These are phyloP conservation scores for Oryza glumipatula DNA, from an alignment of 176 grass and related monocot species.

Conservation along the genomic window DNA sequence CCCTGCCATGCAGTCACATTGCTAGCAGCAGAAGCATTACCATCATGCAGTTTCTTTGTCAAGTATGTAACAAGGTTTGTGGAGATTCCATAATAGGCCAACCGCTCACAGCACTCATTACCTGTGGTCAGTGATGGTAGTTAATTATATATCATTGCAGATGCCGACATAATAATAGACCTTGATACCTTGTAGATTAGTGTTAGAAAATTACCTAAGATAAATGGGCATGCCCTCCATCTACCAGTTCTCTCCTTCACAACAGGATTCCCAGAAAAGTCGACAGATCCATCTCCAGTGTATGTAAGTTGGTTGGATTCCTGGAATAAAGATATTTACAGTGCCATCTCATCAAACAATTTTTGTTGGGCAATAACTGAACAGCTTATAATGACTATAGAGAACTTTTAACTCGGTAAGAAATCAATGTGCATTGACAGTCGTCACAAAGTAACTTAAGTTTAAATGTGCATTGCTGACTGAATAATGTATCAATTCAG, in stretches of 20 bases:
- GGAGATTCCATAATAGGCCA: conserved; percentile 86
- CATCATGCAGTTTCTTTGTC: conserved; percentile 80
- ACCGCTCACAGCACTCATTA: conserved; percentile 84
- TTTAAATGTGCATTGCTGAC: background rate
- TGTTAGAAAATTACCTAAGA: conserved; percentile 57
- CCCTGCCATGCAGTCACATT: conserved; percentile 85
- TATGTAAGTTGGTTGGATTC: conserved; percentile 53
- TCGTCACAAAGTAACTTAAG: background rate
- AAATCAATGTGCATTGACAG: background rate
- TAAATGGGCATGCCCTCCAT: conserved; percentile 93
- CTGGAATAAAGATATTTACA: conserved; percentile 39
- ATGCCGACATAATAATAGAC: conserved; percentile 6
- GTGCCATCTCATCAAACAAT: background rate
- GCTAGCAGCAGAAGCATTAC: conserved; percentile 80
- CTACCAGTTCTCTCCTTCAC: conserved; percentile 75
- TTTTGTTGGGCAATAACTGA: background rate
- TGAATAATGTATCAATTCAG: conserved; percentile 12
- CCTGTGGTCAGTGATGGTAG: conserved; percentile 40
- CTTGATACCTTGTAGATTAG: background rate
- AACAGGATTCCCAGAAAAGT: conserved; percentile 68
- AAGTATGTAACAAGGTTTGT: conserved; percentile 89
- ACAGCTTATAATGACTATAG: background rate
- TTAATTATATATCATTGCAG: background rate
- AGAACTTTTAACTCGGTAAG: background rate
- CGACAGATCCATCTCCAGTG: conserved; percentile 86